Evolutionary conservation across 2,329 filamentous ascomycete species (phyloP).

Genomic region (Aspergillus sp.): DNA sequence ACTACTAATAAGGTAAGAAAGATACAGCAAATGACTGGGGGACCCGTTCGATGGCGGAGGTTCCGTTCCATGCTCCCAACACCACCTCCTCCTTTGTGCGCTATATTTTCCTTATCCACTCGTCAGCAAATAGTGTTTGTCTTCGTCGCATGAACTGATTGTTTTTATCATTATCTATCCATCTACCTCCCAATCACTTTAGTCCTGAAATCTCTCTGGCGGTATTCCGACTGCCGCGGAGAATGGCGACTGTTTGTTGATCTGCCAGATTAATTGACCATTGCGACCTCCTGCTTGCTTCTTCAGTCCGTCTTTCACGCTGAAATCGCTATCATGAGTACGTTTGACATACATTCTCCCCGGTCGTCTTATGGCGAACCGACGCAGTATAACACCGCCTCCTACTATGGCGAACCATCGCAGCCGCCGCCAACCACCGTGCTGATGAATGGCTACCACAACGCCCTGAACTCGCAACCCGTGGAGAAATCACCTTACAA

Average conservation of each 20-base stretch:
- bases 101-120: no score
- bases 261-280: not conserved
- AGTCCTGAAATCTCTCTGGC: no score
- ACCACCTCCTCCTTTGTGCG: no score
- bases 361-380: slow-evolving; percentile 46
- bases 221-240: slow-evolving; percentile 2
- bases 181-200: no score
- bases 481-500: slow-evolving; percentile 58
- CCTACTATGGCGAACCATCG: slow-evolving; percentile 33
- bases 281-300: not conserved
- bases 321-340: slow-evolving; percentile 32
- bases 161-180: not conserved
- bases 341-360: slow-evolving; percentile 41
- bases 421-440: slow-evolving; percentile 45
- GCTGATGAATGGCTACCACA: slow-evolving; percentile 62
- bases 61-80: no score
- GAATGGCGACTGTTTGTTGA: slow-evolving; percentile 22
- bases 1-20: no score
- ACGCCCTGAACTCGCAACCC: slow-evolving; percentile 57
- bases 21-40: no score
- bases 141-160: not conserved
- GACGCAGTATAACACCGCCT: slow-evolving; percentile 39
- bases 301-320: slow-evolving; percentile 6
- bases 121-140: no score
- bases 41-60: no score